Evolutionary conservation across 169 alveolate genomes (phyloP).

Genomic region (Plasmodium gonderi): DNA sequence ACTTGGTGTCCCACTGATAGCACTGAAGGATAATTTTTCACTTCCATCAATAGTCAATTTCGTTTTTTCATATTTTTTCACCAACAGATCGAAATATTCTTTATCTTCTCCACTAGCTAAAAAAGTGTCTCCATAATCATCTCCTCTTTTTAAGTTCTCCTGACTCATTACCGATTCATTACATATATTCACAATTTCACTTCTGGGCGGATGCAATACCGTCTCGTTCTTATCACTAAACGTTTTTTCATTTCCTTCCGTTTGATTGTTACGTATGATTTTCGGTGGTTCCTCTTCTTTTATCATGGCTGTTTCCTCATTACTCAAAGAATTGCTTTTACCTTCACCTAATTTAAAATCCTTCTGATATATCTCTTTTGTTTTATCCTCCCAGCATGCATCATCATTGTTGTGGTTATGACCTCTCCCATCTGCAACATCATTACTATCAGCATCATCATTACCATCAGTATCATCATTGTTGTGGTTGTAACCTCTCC

Average conservation of each 20-base stretch:
- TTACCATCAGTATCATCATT: not conserved
- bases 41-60: constrained; percentile 1
- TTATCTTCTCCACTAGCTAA: constrained; percentile 23
- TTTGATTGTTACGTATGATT: not conserved
- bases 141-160: not conserved
- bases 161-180: not conserved
- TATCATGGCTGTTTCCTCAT: not conserved
- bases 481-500: no score
- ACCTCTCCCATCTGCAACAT: no score
- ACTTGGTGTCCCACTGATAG: not conserved
- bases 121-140: not conserved
- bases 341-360: no score
- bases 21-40: not conserved
- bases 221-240: not conserved
- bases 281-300: not conserved
- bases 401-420: not conserved
- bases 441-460: not conserved
- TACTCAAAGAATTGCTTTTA: no score
- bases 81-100: constrained; percentile 42
- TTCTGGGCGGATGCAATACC: not conserved
- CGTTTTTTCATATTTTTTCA: constrained; percentile 46
- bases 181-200: not conserved
- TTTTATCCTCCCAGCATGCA: not conserved
- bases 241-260: not conserved
- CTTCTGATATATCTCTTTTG: not conserved